Base-by-base conservation (phyloP, 345 rosid species). In the Moringa oleifera region DNA sequence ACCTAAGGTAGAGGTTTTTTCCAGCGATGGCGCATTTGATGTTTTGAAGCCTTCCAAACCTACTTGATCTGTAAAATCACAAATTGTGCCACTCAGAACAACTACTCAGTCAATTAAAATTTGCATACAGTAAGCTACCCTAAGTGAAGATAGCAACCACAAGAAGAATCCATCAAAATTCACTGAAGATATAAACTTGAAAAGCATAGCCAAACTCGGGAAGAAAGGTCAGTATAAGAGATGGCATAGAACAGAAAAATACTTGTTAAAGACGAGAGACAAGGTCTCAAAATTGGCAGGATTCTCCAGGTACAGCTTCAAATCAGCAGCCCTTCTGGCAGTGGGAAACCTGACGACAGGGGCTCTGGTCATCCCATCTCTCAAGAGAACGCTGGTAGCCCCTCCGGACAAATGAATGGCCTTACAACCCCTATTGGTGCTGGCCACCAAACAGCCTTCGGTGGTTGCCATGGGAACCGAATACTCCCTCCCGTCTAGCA, bases 381-480 rank as follows among this genome's bases (percentile, higher is more conserved):
- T 80, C 72, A 81, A 47, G 57, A 84, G 0, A 15, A 81, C 73
- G 49, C 87, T 73, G 23, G 58, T 59, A 3, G 89, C 93, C 13
- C 93, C 89, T 23, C 87, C 89, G 1, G 83, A 86, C 61, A 70
- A 46, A 41, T 74, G 65, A 45, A 86, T 86, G n/a, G 93, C 93
- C 69, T 86, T 86, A 49, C 89, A 86, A 22, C 93, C 93, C 69
- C 93, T 73, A 58, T 86, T 86, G 0, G 89, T 66, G 64, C 93
- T 86, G 6, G 93, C 93, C 59, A 86, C 85, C 87, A 86, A 72
- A 55, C 85, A 80, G 9, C 93, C 92, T 71, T 86, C 93, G 0
- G 93, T 86, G 2, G 93, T 86, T 11, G 93, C 93, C 93, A 86
- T 84, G 17, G 93, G 93, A 64, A 86, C 77, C 7, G 80, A 68